Evolutionary conservation across 2,329 filamentous ascomycete species (phyloP), one percentile per base, ranked within the genome.

Genomic region (Aspergillus sp.): DNA sequence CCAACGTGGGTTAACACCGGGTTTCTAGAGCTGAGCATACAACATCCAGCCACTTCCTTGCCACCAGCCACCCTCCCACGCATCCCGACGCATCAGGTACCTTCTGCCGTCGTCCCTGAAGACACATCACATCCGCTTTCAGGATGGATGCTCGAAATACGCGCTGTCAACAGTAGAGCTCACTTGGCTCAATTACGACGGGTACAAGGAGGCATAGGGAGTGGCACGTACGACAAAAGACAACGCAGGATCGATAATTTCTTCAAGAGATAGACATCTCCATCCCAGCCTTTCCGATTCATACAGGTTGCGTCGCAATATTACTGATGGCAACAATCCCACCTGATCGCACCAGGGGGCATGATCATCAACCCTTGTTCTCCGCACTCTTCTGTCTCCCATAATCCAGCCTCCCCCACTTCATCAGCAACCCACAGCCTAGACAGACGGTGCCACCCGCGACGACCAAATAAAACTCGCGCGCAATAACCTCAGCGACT

Each of bases 391-490:
- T 42, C 16, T 38, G 14, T 38, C 40, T 48, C 4, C 50, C 45
- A 48, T 52, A 52, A 9, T 52, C 51, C 21, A 49, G 32, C 25
- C 23, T 54, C 52, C 29, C 47, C 48, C 51, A 47, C 43, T 13
- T 29, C 55, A 57, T 57, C 6, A 21, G 17, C 20, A 36, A 1
- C 42, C 49, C 52, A 40, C 55, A 57, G 11, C 48, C 42, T 2
- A 57, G 16, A 32, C 55, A 57, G 9, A 55, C 7, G 5, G 32
- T 52, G 3, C 55, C 55, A 5, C 21, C 49, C 10, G 42, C 55
- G 3, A 55, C 34, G 32, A 55, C 44, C 29, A 57, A 10, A 38
- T 54, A 57, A 25, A 52, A 57, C 43, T 57, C 55, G 31, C 55
- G n/a, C 2, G 36, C 52, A 40, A 57, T 43, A 1, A 50, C 55